Base-by-base conservation (phyloP, 495 filamentous ascomycete species). In the Aspergillus kassunensis region DNA sequence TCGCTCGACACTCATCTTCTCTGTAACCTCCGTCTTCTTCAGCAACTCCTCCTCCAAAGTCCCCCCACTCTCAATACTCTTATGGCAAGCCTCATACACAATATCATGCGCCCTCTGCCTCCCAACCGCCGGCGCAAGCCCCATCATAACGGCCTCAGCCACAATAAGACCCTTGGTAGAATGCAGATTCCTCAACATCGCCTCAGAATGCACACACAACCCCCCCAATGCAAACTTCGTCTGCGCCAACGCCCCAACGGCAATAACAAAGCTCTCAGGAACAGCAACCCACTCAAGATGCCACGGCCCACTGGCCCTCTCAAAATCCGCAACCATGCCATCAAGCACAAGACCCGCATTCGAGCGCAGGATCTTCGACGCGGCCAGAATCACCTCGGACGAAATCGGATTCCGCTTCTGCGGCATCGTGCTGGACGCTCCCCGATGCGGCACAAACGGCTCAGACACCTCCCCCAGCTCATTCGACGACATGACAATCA, bases 141-240 rank as follows among this genome's bases (percentile, higher is more conserved):
- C 76, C 77, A 80, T 80, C 76, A 80, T 80, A 12, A 80, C 76
- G 1, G 77, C 77, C 58, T 80, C 76, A 2, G 68, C 75, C n/a
- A 79, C 76, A 60, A 80, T 79, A 49, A 77, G 48, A 25, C 76
- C 76, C 47, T 63, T 62, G 2, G 71, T 76, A 11, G 70, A 75
- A 43, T 73, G 57, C 9, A 80, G 60, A 62, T 79, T 80, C 11
- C 66, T 56, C 58, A 67, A 42, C 76, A 80, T 79, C 34, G 64
- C 51, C 37, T 67, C 59, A 7, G 52, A 56, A 57, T 80, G 69
- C 23, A 79, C 77, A 10, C 73, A 73, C 30, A 79, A 55, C 0
- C 76, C 76, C 3, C 62, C 63, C 29, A 79, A 50, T 0, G 69
- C 74, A 57, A 78, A 77, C 20, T 73, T 67, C 11, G 74, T 73